Conservation (phyloP, 2,329 filamentous ascomycete species). For the Setomelanomma holmii region DNA sequence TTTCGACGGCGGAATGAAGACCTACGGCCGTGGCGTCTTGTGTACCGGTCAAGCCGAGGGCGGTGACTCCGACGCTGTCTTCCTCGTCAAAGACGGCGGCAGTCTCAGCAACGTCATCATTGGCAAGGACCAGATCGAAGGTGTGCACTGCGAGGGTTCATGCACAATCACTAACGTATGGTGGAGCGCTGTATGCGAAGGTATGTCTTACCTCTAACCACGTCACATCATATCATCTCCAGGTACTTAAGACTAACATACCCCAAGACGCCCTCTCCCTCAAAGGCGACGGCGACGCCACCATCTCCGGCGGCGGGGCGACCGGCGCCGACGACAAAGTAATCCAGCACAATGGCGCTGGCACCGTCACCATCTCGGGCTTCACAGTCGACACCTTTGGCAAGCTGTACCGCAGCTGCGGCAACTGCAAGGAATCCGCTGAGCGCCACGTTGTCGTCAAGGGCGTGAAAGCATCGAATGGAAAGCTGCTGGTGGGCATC, state of each 20-base stretch:
- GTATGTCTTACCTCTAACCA: no score
- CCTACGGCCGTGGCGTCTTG: conserved; percentile 40
- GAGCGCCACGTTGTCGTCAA: conserved; percentile 55
- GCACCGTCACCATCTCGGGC: conserved; percentile 49
- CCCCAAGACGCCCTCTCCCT: conserved; percentile 42
- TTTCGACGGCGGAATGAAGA: conserved; percentile 45
- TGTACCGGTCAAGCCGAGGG: conserved; percentile 57
- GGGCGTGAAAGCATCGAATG: conserved; percentile 52
- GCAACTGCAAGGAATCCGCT: conserved; percentile 57
- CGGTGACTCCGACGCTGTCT: conserved; percentile 58
- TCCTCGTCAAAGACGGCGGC: conserved; percentile 60
- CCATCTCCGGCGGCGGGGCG: conserved; percentile 52
- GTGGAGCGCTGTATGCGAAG: conserved; percentile 54
- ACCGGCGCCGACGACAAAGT: conserved; percentile 51
- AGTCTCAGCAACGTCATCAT: conserved; percentile 64
- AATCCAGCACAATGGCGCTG: conserved; percentile 53
- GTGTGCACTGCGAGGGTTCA: conserved; percentile 45
- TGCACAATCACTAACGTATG: conserved; percentile 58
- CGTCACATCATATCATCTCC: no score
- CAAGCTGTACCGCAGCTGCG: conserved; percentile 58
- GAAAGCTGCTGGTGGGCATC: conserved; percentile 57
- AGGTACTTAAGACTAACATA: no score
- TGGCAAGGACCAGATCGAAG: conserved; percentile 56
- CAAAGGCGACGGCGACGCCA: conserved; percentile 47
- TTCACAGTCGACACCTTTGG: conserved; percentile 47